Evolutionary conservation across 352 stramenopile genomes (phyloP).

Genomic region (Thalassiosira hispida): DNA sequence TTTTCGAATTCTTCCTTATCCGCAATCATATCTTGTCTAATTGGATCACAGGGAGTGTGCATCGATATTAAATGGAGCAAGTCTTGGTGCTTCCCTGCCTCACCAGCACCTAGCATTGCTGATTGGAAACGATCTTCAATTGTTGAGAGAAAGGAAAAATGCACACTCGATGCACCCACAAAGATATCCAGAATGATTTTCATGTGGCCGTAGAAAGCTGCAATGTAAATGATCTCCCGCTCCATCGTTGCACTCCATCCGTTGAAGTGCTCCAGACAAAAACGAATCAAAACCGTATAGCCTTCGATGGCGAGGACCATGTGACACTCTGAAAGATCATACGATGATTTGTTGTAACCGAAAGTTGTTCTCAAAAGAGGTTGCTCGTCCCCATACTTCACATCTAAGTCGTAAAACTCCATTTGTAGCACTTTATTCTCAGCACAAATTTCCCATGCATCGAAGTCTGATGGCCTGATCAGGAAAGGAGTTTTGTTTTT

Average conservation of each 20-base stretch:
- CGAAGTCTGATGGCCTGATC: no score
- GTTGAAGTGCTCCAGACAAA: slow-evolving; percentile 13
- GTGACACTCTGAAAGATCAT: not conserved
- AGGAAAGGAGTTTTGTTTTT: no score
- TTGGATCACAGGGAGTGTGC: no score
- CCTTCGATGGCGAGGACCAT: slow-evolving; percentile 24
- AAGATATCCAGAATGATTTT: slow-evolving; percentile 14
- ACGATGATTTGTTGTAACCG: not conserved
- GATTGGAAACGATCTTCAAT: slow-evolving; percentile 2
- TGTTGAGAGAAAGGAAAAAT: slow-evolving; percentile 5
- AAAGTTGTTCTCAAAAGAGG: not conserved
- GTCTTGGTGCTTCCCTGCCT: slow-evolving; percentile 16
- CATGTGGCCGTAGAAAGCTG: slow-evolving; percentile 20
- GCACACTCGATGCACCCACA: not conserved
- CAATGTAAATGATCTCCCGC: slow-evolving; percentile 11
- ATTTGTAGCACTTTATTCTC: not conserved
- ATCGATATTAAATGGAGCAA: not conserved
- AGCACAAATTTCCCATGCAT: no score
- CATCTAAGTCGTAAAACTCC: not conserved
- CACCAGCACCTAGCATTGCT: slow-evolving; percentile 24
- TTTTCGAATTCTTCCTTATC: no score
- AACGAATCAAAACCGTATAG: slow-evolving; percentile 15
- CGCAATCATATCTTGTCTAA: no score
- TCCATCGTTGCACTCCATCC: slow-evolving; percentile 41
- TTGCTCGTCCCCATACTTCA: not conserved